These are phyloP conservation scores for Tagetes patula DNA, from an alignment of 129 eudicot genomes.

Conservation along the genomic window DNA sequence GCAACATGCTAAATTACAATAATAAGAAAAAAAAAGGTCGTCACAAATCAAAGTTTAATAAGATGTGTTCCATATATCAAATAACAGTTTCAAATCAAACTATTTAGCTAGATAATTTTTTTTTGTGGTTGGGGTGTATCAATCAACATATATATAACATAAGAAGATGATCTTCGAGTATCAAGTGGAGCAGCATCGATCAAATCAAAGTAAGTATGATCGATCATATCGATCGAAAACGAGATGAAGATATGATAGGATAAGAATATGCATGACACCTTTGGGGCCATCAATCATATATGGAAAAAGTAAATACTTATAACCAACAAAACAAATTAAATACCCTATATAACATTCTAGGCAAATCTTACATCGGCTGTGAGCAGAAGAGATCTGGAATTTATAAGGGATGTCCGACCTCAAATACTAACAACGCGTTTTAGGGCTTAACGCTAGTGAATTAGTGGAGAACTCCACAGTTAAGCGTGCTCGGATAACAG, in stretches of 20 bases:
- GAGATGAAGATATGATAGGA: slow-evolving; percentile 11
- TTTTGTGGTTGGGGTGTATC: slow-evolving; percentile 24
- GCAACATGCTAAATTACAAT: no score
- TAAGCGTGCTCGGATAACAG: no score
- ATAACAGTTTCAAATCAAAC: background rate
- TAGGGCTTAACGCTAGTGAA: no score
- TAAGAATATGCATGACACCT: slow-evolving; percentile 1
- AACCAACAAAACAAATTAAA: no score
- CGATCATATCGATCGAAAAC: background rate
- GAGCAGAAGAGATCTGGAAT: no score
- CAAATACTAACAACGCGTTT: no score
- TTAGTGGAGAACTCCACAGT: no score
- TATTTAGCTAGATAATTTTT: background rate
- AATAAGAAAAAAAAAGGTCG: no score
- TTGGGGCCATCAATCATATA: background rate
- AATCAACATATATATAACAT: background rate
- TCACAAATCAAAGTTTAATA: background rate
- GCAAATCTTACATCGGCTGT: no score
- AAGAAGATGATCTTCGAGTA: background rate
- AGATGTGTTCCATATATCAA: background rate
- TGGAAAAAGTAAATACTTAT: background rate
- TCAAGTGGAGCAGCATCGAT: slow-evolving; percentile 12
- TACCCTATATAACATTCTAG: no score
- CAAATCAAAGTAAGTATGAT: background rate
- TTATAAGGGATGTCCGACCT: no score